Base-by-base conservation (phyloP, 768 basidiomycete genomes). In the Tulasnella calospora region DNA sequence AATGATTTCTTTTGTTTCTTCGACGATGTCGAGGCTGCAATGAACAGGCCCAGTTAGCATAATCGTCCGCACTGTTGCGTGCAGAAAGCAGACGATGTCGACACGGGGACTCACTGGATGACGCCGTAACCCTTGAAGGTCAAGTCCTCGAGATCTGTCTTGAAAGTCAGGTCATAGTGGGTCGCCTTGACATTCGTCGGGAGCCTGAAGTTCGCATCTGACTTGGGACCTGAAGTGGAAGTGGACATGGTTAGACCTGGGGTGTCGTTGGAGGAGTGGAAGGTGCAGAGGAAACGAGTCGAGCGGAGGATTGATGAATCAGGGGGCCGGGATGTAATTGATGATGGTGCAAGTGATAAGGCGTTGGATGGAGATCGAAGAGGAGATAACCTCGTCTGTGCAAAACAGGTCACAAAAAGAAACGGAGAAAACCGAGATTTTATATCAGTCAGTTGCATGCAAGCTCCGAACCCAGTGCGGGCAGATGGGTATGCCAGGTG, bases 111-210 rank as follows among this genome's bases (percentile, higher is more conserved):
- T 75, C 79, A 90, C 94, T 89, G 86, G 82, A 93, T 89, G 80
- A 89, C 90, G 72, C 92, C 93, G 51, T 90, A 87, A 61, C 97
- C 97, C 61, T 89, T 86, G 83, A 95, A 99, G 13, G 85, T 88
- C 79, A 90, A 87, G n/a, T 87, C 87, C 77, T 92, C 88, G 74
- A 98, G 89, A 85, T 98, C 74, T 2, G 85, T 86, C 81, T 84
- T 84, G 82, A 85, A 81, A 7, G 82, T 82, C 41, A 85, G 81
- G 51, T 84, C 84, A 79, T 85, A 85, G 81, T 84, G 84, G 78
- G 83, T 82, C 21, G 82, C 81, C 69, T 61, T 75, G 76, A 82
- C 77, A 38, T 78, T 75, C 38, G 78, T 78, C 19, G 81, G 81
- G 40, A 81, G 76, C 46, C 80, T 76, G 46, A 72, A 78, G 61